Conservation (phyloP, 768 basidiomycete genomes). For the Mycena galericulata region DNA sequence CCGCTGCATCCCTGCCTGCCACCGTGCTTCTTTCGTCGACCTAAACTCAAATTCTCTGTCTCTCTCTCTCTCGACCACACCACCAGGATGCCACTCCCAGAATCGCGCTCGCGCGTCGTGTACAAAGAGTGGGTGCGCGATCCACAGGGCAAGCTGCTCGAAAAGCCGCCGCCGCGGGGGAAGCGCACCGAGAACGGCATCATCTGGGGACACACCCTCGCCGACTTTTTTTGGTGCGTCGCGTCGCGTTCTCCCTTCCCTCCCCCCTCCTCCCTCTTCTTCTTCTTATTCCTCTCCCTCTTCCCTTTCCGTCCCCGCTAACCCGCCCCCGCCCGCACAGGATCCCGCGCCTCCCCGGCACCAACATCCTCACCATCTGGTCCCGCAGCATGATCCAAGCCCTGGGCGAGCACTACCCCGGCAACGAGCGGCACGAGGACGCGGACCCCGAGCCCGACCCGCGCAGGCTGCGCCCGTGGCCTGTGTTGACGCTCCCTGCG, state of each 20-base stretch:
- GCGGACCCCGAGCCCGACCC: conserved; percentile 35
- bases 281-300: no score
- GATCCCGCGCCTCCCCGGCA: conserved; percentile 40
- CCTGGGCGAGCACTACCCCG: conserved; percentile 43
- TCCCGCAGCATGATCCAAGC: conserved; percentile 50
- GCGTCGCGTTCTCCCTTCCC: no score
- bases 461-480: conserved; percentile 31
- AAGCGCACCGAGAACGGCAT: conserved; percentile 38
- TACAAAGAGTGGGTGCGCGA: conserved; percentile 34
- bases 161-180: conserved; percentile 38
- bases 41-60: no score
- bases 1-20: conserved; percentile 11
- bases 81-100: conserved; percentile 19
- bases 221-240: conserved; percentile 41
- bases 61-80: not conserved
- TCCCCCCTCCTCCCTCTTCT: no score
- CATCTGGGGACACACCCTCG: conserved; percentile 43
- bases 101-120: conserved; percentile 25
- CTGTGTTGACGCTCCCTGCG: conserved; percentile 30
- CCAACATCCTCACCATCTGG: conserved; percentile 45
- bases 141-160: conserved; percentile 33
- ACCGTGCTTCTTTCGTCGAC: conserved; percentile 6
- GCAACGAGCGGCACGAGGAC: conserved; percentile 8
- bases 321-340: no score
- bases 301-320: no score